These are phyloP conservation scores for Aspergillus egyptiacus DNA, from an alignment of 495 filamentous ascomycete genomes.

Conservation along the genomic window DNA sequence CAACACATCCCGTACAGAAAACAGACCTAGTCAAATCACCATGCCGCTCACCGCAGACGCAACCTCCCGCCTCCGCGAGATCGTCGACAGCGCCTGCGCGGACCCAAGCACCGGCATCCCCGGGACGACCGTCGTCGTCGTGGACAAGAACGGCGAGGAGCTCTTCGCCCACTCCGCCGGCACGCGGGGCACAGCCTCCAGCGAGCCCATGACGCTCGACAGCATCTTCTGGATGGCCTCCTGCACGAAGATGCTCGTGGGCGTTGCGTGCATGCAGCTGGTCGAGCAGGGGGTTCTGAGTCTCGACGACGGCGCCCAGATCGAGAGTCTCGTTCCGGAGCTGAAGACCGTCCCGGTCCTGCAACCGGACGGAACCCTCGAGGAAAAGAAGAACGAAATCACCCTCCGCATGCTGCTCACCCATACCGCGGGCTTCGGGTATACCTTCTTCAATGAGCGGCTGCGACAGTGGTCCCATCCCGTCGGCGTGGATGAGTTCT, in stretches of 20 bases:
- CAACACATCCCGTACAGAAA: neutral
- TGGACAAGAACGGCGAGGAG: neutral
- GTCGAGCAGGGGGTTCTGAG: slow-evolving; percentile 49
- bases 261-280: slow-evolving; percentile 56
- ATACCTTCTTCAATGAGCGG: slow-evolving; percentile 50
- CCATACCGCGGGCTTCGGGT: slow-evolving; percentile 47
- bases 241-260: slow-evolving; percentile 52
- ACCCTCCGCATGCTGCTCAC: slow-evolving; percentile 50
- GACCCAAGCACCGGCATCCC: neutral
- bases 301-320: slow-evolving; percentile 46
- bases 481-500: slow-evolving; percentile 51
- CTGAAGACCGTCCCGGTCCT: slow-evolving; percentile 44
- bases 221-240: slow-evolving; percentile 10
- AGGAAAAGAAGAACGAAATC: slow-evolving; percentile 49
- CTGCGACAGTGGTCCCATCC: slow-evolving; percentile 42
- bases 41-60: neutral
- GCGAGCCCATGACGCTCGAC: slow-evolving; percentile 1
- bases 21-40: no score
- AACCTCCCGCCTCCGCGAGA: neutral
- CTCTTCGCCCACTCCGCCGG: neutral
- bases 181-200: neutral
- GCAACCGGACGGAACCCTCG: slow-evolving; percentile 38
- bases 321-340: slow-evolving; percentile 47
- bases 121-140: neutral
- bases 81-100: neutral